Evolutionary conservation across 768 basidiomycete genomes (phyloP), one percentile per base, ranked within the genome.

Genomic region (Botryobasidium botryosum): DNA sequence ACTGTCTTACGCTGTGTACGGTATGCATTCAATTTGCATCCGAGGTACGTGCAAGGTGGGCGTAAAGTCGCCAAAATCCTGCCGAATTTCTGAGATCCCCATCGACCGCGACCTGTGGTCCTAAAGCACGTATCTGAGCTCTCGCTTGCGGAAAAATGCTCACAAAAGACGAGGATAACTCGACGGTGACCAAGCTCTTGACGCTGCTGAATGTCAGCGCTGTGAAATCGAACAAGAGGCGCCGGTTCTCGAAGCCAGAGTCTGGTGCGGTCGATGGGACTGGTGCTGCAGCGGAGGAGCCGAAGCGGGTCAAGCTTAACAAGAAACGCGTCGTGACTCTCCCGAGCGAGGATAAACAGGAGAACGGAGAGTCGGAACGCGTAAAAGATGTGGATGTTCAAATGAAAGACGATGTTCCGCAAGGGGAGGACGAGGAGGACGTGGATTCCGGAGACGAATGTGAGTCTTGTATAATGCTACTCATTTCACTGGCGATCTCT

Each of bases 181-280:
- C 27, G 17, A 73, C 77, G 7, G 84, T 76, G 1, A 86, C 84
- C 36, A 77, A 76, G 40, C 73, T 94, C 1, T 61, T 94, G 24
- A 92, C 90, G 0, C 72, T 94, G 1, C 68, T 94, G 4, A 96
- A 94, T 57, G 82, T 90, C 3, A 86, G 85, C 27, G 83, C 85
- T 0, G 74, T 77, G 3, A 87, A 78, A 56, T 62, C 71, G 3
- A 64, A 65, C 24, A 53, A 44, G 27, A 36, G 49, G 21, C 85
- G 79, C 55, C 62, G 72, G n/a, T n/a, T n/a, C n/a, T n/a, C n/a
- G n/a, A n/a, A n/a, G n/a, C n/a, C n/a, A n/a, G n/a, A n/a, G n/a
- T n/a, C n/a, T n/a, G n/a, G n/a, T n/a, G n/a, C n/a, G n/a, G n/a
- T n/a, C n/a, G n/a, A n/a, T n/a, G 21, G 74, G 71, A 53, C 58